Evolutionary conservation across 2,329 filamentous ascomycete species (phyloP), one percentile per base, ranked within the genome.

Genomic region (Epichloe uncinata): DNA sequence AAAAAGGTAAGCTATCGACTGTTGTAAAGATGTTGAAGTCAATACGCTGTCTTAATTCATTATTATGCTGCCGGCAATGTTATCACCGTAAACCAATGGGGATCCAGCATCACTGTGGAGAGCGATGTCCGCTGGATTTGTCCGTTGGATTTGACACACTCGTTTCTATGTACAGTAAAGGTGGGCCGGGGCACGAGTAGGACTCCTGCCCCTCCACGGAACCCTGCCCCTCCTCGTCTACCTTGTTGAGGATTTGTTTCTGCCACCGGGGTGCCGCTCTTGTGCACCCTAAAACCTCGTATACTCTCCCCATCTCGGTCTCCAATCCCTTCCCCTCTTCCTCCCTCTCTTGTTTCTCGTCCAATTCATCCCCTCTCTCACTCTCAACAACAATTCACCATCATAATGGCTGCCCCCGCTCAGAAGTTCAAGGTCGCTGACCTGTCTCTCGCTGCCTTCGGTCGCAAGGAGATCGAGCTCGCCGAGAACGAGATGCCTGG

Each of bases 401-500:
- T 48, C 48, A 50, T 26, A 45, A 53, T 82, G 79, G 70, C 78
- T 79, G 86, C 87, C 65, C 89, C 89, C 74, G 89, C 89, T 68
- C 75, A 84, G 73, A 91, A 87, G 74, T 94, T 88, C 85, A 95
- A 96, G 87, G 91, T 98, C 76, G 89, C 91, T 67, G 93, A 97
- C 81, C 86, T 97, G 71, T 87, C 85, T 69, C 84, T 97, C 69
- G 91, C 93, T 68, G 93, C 93, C 73, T 97, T 98, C 69, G 93
- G 93, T 73, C 90, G 93, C 75, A 90, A 91, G 74, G 93, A 98
- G 83, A 96, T 98, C 66, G 90, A 96, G 75, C 82, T 97, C 68
- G 90, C 93, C 65, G 91, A 97, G 73, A 83, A 87, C 68, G 85
- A 89, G 79, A 96, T 96, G 90, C 90, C 91, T 58, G 91, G 93